Base-by-base conservation (phyloP, 129 eudicot genomes). In the Arctium lappa region DNA sequence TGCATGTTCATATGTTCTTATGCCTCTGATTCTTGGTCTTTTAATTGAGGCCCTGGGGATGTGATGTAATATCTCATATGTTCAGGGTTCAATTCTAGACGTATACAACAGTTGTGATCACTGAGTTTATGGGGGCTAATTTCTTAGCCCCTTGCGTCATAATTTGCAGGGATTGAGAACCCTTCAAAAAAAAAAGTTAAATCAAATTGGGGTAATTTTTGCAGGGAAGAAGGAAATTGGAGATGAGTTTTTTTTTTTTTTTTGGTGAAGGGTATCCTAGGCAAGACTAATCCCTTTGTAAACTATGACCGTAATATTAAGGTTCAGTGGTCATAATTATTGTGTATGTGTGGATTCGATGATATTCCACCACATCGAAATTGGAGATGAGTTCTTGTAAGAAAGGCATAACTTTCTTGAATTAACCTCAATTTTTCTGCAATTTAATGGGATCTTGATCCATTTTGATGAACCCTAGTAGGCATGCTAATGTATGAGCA, bases 301-400 rank as follows among this genome's bases (percentile, higher is more conserved):
- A 22, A 22, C 27, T 22, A 22, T 22, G 27, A 22, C 27, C 0
- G 27, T 22, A 22, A 22, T 0, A 22, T 22, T 22, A 22, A 22
- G 27, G 27, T 22, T 22, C 27, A 22, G 27, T 22, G 27, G 27
- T 0, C 27, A 22, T 0, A 22, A 22, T 22, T 22, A 22, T 22
- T 22, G 27, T 22, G 27, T 22, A 22, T 22, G 27, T 0, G 0
- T 22, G 27, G 27, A 22, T 22, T 22, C 27, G 27, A 22, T 22
- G 27, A 22, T 22, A 22, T 22, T 22, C 27, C 27, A 22, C 27
- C 27, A 22, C 27, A 22, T 22, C 27, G 34, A 53, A 5, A 15
- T 62, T 38, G 75, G 32, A 74, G 36, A 38, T 40, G 56, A 78
- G n/a, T 72, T 81, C 39, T 81, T 62, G 63, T 73, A 39, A 60